Evolutionary conservation across 2,329 filamentous ascomycete species (phyloP).

Genomic region (Chaetomiaceae sp.): DNA sequence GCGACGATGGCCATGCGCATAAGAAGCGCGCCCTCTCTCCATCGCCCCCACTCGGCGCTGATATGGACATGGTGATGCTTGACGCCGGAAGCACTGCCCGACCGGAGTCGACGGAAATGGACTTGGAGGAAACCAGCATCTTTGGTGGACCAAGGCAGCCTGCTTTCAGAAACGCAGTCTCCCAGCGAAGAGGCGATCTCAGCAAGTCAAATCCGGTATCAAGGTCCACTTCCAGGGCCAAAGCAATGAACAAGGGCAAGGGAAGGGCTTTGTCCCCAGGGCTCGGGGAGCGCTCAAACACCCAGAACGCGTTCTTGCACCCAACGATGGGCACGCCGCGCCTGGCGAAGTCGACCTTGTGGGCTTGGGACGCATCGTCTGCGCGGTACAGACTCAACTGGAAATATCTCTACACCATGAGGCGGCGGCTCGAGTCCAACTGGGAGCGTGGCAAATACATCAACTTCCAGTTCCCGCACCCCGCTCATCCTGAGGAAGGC

Average conservation of each 20-base stretch:
- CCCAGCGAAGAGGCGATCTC: slow-evolving; percentile 29
- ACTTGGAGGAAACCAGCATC: slow-evolving; percentile 26
- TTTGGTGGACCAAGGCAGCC: slow-evolving; percentile 29
- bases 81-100: slow-evolving; percentile 31
- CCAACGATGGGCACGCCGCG: slow-evolving; percentile 30
- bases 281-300: background rate
- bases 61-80: slow-evolving; percentile 43
- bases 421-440: slow-evolving; percentile 79
- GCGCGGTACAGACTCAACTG: slow-evolving; percentile 71
- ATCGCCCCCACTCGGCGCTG: slow-evolving; percentile 34
- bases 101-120: slow-evolving; percentile 27
- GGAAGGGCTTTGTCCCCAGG: slow-evolving; percentile 25
- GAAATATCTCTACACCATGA: slow-evolving; percentile 89
- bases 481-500: slow-evolving; percentile 71
- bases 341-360: slow-evolving; percentile 44
- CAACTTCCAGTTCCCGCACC: slow-evolving; percentile 89
- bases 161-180: slow-evolving; percentile 17
- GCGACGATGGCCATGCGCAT: slow-evolving; percentile 47
- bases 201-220: slow-evolving; percentile 35
- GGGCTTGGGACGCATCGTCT: slow-evolving; percentile 46
- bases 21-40: slow-evolving; percentile 53
- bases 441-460: slow-evolving; percentile 79
- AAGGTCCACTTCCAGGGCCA: slow-evolving; percentile 29
- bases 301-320: slow-evolving; percentile 27
- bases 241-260: slow-evolving; percentile 33